These are phyloP conservation scores for Apostasia ramifera DNA, from an alignment of 106 monocot species.

Conservation along the genomic window DNA sequence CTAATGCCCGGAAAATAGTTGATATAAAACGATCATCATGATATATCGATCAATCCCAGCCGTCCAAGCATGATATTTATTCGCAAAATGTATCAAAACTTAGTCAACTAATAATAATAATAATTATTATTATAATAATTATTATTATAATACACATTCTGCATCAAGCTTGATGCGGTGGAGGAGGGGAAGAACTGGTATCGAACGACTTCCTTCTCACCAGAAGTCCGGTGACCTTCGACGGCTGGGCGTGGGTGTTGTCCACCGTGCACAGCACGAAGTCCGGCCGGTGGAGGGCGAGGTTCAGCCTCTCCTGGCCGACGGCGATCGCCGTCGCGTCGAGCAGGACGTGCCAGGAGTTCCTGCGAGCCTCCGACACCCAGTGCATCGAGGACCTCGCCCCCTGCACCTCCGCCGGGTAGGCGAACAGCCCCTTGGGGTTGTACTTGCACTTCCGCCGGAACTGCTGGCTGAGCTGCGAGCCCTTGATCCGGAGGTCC, in stretches of 20 bases:
- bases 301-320: constrained; percentile 38
- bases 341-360: constrained; percentile 60
- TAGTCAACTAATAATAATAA: too few species aligned
- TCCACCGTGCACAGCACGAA: constrained; percentile 43
- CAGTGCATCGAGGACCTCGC: constrained; percentile 50
- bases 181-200: neutral
- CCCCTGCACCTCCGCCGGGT: constrained; percentile 36
- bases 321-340: constrained; percentile 20
- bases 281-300: constrained; percentile 53
- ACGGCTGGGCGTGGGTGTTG: constrained; percentile 29
- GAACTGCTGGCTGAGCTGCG: constrained; percentile 65
- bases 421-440: constrained; percentile 56
- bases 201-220: constrained; percentile 52
- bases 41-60: too few species aligned
- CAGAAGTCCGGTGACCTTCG: constrained; percentile 41
- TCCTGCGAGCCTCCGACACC: constrained; percentile 64
- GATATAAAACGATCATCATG: too few species aligned
- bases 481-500: constrained; percentile 65
- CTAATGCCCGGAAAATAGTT: too few species aligned
- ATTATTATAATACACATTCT: too few species aligned
- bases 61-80: too few species aligned
- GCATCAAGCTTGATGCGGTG: too few species aligned
- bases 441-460: constrained; percentile 58
- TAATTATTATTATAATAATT: too few species aligned
- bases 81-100: too few species aligned